These are phyloP conservation scores for Piedraia hortae DNA, from an alignment of 2,329 filamentous ascomycete genomes.

Conservation along the genomic window DNA sequence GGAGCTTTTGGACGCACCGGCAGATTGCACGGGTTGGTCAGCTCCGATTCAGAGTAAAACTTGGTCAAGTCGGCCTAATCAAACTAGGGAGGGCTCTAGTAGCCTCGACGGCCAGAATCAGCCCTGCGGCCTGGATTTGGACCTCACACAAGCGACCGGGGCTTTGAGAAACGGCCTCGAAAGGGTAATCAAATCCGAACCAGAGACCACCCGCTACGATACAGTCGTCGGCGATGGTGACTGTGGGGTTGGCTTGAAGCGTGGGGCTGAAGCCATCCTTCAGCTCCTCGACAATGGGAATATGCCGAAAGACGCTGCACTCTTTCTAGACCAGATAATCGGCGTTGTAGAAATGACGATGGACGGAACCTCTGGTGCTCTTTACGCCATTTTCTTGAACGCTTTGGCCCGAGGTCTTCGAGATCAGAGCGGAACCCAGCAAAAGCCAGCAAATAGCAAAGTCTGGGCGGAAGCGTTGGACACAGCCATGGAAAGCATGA, in stretches of 20 bases:
- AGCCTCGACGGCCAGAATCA: conserved; percentile 18
- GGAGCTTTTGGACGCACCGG: conserved; percentile 37
- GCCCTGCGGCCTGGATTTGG: conserved; percentile 26
- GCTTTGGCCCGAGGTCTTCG: conserved; percentile 44
- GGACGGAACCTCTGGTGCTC: conserved; percentile 50
- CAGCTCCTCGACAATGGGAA: conserved; percentile 17
- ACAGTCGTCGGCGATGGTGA: conserved; percentile 77
- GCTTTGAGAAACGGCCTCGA: conserved; percentile 29
- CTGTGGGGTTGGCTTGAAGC: conserved; percentile 63
- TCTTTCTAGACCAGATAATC: conserved; percentile 32
- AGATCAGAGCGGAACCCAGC: conserved; percentile 18
- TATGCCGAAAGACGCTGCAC: conserved; percentile 22
- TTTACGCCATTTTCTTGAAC: conserved; percentile 76
- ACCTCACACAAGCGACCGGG: conserved; percentile 23
- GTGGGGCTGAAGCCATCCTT: conserved; percentile 44
- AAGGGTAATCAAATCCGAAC: conserved; percentile 34
- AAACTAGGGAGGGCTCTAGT: conserved; percentile 13
- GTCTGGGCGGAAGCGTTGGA: conserved; percentile 42
- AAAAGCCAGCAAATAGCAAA: conserved; percentile 12
- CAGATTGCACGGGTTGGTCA: conserved; percentile 39
- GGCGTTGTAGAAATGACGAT: conserved; percentile 39
- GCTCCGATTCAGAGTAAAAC: conserved; percentile 30
- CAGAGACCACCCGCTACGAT: conserved; percentile 38
- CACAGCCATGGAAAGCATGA: conserved; percentile 41
- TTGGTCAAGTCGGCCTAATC: conserved; percentile 22